Base-by-base conservation (phyloP, 352 stramenopile genomes). In the Phytophthora litchii region DNA sequence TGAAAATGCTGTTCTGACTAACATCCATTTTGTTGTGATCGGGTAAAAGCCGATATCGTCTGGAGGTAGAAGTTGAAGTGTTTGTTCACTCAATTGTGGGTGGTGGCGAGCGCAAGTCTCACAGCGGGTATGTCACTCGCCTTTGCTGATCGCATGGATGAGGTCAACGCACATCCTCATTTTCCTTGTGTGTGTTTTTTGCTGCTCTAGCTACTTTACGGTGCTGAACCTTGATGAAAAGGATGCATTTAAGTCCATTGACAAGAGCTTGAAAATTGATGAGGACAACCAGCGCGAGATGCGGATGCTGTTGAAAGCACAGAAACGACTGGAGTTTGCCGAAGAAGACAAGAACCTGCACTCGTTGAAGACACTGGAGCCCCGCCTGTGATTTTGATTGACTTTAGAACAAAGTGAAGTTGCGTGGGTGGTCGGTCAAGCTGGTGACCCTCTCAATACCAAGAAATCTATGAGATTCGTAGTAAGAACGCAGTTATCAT, bases 11-110 rank as follows among this genome's bases (percentile, higher is more conserved):
- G 42, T 13, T 38, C 7, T 41, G 17, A 13, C n/a, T 8, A 34
- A 41, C 41, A 4, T 16, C 48, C 42, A 37, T n/a, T 46, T 54
- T 46, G 48, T 40, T 40, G 19, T 60, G 21, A n/a, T 49, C 5
- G 32, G 1, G 14, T 54, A 46, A 38, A 50, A 86, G 76, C 42
- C 72, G 72, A 29, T 81, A 75, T 70, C 64, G 69, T 14, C 45
- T 86, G n/a, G 79, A 89, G 43, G 79, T 89, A 3, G 79, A 89
- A 54, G 76, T 89, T 23, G 76, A 85, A 27, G 74, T 89, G 17
- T 86, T 81, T 37, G 60, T 85, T 35, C 62, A 76, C 8, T 71
- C 71, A 11, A 36, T 83, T 12, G 67, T 70, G 0, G 55, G 53
- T n/a, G 53, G 59, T 35, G 52, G 59, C 16, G 64, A 67, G 34